Percentiles rank a stretch among this genome's conserved stretches.
Conservation (phyloP, 768 basidiomycete genomes). For the Neoboletus magnificus region DNA sequence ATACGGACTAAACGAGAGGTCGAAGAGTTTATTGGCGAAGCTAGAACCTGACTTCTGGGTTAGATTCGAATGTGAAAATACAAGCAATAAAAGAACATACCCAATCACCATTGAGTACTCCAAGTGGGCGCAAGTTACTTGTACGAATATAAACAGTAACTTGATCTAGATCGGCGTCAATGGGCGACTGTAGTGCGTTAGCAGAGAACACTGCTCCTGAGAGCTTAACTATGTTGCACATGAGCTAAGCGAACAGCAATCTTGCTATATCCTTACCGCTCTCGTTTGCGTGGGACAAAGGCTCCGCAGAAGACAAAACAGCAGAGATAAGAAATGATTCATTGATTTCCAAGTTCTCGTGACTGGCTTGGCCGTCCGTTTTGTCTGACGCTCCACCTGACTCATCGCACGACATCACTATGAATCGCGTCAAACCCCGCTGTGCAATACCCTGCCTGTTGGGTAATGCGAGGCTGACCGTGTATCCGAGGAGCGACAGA, state of each 20-base stretch:
- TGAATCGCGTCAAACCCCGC: slow-evolving; percentile 48
- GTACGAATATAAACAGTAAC: slow-evolving; percentile 60
- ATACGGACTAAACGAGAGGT: slow-evolving; percentile 56
- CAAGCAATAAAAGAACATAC: slow-evolving; percentile 36
- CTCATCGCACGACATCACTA: slow-evolving; percentile 39
- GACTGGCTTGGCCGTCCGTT: slow-evolving; percentile 10
- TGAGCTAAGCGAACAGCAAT: not conserved
- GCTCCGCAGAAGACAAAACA: slow-evolving; percentile 29
- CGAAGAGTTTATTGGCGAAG: slow-evolving; percentile 34
- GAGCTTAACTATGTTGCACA: not conserved
- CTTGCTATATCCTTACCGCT: slow-evolving; percentile 3
- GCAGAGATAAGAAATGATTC: slow-evolving; percentile 66
- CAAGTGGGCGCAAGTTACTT: slow-evolving; percentile 60
- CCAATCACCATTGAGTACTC: slow-evolving; percentile 76
- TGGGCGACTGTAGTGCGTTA: slow-evolving; percentile 32
- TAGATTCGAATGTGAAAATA: not conserved
- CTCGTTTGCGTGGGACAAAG: slow-evolving; percentile 5
- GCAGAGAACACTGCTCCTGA: slow-evolving; percentile 26
- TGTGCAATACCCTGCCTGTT: slow-evolving; percentile 65
- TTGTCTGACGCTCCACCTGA: slow-evolving; percentile 1
- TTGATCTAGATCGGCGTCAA: slow-evolving; percentile 43
- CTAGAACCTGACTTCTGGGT: slow-evolving; percentile 45
- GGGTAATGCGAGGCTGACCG: slow-evolving; percentile 62
- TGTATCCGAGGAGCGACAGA: slow-evolving; percentile 36
- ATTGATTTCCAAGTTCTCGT: slow-evolving; percentile 62